A percentile compares a stretch with the other conserved stretches of the same genome.
These are phyloP conservation scores for Myxozyma lipomycoides DNA, from an alignment of 805 yeast species.

Conservation along the genomic window DNA sequence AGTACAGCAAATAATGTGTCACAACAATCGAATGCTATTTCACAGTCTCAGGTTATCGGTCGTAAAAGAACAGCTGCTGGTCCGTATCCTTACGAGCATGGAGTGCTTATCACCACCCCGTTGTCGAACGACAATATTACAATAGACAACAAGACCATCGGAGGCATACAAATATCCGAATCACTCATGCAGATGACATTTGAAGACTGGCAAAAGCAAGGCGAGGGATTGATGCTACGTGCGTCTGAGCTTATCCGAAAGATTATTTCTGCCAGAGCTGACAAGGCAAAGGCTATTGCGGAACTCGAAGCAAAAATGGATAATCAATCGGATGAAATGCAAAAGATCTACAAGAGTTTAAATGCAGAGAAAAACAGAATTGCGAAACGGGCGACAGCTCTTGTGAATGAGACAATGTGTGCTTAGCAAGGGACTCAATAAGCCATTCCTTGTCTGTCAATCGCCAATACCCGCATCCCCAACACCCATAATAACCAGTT, in stretches of 20 bases:
- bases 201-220: conserved; percentile 15
- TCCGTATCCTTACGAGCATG: conserved; percentile 8
- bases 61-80: too few relatives aligned
- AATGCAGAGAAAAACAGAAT: conserved; percentile 10
- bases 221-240: conserved; percentile 4
- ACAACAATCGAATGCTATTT: too few relatives aligned
- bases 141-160: conserved; percentile 5
- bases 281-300: conserved; percentile 12
- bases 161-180: conserved; percentile 4
- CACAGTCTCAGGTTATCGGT: too few relatives aligned
- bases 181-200: conserved; percentile 15
- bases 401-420: conserved; percentile 5
- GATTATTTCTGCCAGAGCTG: conserved; percentile 5
- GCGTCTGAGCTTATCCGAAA: conserved; percentile 12
- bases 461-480: too few relatives aligned
- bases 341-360: not conserved
- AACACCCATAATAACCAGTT: too few relatives aligned
- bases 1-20: too few relatives aligned
- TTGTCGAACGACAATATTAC: conserved; percentile 10
- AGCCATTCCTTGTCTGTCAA: too few relatives aligned
- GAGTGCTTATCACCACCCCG: conserved; percentile 17
- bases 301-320: conserved; percentile 13
- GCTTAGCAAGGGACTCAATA: too few relatives aligned
- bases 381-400: conserved; percentile 2
- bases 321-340: conserved; percentile 6